phyloP scores from a whole-genome alignment of 2,329 filamentous ascomycete genomes.

The Nothophoma quercina region DNA sequence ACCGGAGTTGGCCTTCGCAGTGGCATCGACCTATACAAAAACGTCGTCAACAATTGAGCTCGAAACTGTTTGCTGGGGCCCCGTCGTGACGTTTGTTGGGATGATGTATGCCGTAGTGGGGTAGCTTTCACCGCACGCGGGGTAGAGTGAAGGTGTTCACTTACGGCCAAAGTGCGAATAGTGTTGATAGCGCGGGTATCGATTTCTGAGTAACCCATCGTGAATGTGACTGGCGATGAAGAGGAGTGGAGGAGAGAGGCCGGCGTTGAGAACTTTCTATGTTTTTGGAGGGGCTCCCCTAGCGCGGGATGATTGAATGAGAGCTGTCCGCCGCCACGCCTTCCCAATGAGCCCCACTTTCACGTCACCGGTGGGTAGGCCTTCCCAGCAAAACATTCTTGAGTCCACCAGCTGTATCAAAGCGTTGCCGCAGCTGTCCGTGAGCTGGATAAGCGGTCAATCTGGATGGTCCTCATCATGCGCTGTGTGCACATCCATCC shows the following conservation, averaged over 20 bases:
- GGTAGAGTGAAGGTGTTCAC: slow-evolving; percentile 51
- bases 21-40: slow-evolving; percentile 86
- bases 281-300: background rate
- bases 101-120: slow-evolving; percentile 32
- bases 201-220: slow-evolving; percentile 86
- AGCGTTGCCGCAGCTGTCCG: slow-evolving; percentile 23
- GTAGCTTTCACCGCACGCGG: slow-evolving; percentile 32
- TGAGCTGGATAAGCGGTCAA: slow-evolving; percentile 11
- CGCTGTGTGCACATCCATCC: background rate
- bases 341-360: slow-evolving; percentile 2
- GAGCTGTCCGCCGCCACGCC: slow-evolving; percentile 8
- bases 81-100: slow-evolving; percentile 26
- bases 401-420: slow-evolving; percentile 16
- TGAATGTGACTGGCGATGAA: slow-evolving; percentile 46
- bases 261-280: slow-evolving; percentile 10
- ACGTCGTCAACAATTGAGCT: slow-evolving; percentile 43
- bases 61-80: no score
- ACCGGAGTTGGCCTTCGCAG: slow-evolving; percentile 92
- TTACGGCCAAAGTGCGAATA: slow-evolving; percentile 93
- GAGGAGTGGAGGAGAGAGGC: slow-evolving; percentile 23
- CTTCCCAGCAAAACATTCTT: slow-evolving; percentile 12
- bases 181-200: slow-evolving; percentile 97
- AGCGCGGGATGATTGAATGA: slow-evolving; percentile 7
- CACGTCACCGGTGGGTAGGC: slow-evolving; percentile 14
- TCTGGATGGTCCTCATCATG: background rate